Evolutionary conservation across 2,329 filamentous ascomycete genomes (phyloP), one percentile per base, ranked within the genome.

Genomic region (Sporothrix variecibatus): DNA sequence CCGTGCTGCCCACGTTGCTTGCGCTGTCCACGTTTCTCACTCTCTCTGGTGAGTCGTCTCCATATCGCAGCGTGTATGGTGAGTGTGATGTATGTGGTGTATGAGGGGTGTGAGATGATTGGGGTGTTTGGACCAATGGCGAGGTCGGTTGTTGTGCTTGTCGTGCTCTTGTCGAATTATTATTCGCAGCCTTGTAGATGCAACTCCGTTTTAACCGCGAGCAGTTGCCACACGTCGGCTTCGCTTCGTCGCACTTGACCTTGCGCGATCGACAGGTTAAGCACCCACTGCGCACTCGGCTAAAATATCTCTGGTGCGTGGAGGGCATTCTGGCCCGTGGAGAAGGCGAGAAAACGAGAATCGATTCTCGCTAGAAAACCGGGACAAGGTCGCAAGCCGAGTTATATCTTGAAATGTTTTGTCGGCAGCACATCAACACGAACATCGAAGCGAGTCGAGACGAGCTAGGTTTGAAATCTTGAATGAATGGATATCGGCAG

Each of bases 231-330:
- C 67, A 70, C 5, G 9, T 31, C 20, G 67, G 67, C 67, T 26
- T 53, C 46, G 49, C 23, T 15, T 70, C 67, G 67, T 70, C 67
- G 49, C 67, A 70, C 31, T 70, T 70, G 49, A 70, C 67, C 31
- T 70, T 70, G 5, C 67, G 43, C 2, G 46, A 56, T 12, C 67
- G 67, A 56, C 67, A 70, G 15, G 67, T 70, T 20, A 70, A 49
- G n/a, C 67, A 56, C 6, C 67, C 67, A n/a, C 67, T 70, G 8
- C 49, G 46, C 20, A 70, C 67, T 56, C 67, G 67, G 31, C 8
- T 56, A 51, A 31, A 34, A 49, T 70, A 56, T 38, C 31, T 53
- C 49, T 70, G 67, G 46, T 70, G 49, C 9, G 46, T 64, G 34
- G 34, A 43, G 9, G 8, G 60, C 60, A 64, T 64, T 6, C 12